Conservation (phyloP, 352 stramenopile species). For the Globisporangium abappressorium region DNA sequence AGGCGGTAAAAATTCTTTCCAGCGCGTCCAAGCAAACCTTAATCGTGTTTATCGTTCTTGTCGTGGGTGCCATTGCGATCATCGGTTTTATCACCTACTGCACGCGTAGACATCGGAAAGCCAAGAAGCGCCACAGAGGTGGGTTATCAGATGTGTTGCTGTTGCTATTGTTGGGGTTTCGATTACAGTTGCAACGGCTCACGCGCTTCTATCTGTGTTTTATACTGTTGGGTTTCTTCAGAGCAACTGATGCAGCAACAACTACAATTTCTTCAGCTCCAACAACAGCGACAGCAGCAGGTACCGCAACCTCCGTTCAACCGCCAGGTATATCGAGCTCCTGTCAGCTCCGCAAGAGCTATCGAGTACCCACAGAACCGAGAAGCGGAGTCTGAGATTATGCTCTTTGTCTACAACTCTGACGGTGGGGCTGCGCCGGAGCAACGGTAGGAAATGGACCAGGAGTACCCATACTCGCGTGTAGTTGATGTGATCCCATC, state of each 20-base stretch:
- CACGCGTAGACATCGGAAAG: neutral
- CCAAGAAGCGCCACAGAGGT: neutral
- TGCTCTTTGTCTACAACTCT: neutral
- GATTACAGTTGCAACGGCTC: no score
- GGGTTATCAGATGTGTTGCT: neutral
- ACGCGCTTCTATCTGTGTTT: neutral
- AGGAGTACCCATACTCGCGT: no score
- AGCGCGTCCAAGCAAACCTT: neutral
- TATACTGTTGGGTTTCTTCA: neutral
- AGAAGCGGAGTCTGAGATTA: neutral
- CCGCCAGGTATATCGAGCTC: no score
- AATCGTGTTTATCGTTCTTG: neutral
- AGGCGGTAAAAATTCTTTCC: neutral
- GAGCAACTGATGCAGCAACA: neutral
- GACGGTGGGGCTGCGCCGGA: neutral
- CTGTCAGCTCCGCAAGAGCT: no score
- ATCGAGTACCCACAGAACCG: neutral
- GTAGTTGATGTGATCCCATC: neutral
- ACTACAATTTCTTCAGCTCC: neutral
- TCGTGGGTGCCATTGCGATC: neutral
- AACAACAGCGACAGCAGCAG: neutral
- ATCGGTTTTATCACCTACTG: neutral
- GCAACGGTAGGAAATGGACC: neutral
- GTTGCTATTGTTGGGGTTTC: no score
- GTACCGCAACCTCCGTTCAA: neutral